phyloP scores from a whole-genome alignment of 352 stramenopile species.

The Pythium graminicola region DNA sequence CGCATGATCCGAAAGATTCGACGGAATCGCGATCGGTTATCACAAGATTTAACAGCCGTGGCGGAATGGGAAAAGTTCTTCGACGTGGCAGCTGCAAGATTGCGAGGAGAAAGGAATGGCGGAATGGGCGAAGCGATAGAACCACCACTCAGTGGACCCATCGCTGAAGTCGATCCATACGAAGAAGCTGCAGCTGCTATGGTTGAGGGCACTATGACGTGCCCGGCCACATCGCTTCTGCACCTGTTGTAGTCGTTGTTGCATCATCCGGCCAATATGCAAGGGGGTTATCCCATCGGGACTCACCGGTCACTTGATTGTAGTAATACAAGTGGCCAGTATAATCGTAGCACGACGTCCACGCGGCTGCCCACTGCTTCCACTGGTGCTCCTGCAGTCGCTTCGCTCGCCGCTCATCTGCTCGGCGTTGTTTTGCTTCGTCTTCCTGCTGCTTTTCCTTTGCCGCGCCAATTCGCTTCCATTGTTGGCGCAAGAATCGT shows the following conservation, averaged over 20 bases:
- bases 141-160: too few relatives aligned
- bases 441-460: conserved; percentile 22
- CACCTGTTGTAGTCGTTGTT: conserved; percentile 11
- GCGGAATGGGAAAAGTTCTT: conserved; percentile 73
- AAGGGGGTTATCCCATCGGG: conserved; percentile 46
- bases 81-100: conserved; percentile 19
- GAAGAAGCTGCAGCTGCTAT: neutral
- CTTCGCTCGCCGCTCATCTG: conserved; percentile 28
- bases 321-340: conserved; percentile 56
- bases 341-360: conserved; percentile 43
- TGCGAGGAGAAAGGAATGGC: too few relatives aligned
- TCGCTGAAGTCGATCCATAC: neutral
- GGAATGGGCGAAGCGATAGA: too few relatives aligned
- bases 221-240: conserved; percentile 16
- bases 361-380: conserved; percentile 28
- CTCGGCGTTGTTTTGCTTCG: conserved; percentile 29
- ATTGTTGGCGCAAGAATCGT: conserved; percentile 26
- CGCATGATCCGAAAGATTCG: conserved; percentile 42
- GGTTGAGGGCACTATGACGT: conserved; percentile 10
- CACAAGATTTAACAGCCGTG: conserved; percentile 37
- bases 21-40: conserved; percentile 32
- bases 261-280: neutral
- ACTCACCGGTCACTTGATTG: conserved; percentile 42
- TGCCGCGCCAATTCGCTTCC: conserved; percentile 28
- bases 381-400: conserved; percentile 32